phyloP scores from a whole-genome alignment of 257 asterid genomes.

The Solanum dulcamara region DNA sequence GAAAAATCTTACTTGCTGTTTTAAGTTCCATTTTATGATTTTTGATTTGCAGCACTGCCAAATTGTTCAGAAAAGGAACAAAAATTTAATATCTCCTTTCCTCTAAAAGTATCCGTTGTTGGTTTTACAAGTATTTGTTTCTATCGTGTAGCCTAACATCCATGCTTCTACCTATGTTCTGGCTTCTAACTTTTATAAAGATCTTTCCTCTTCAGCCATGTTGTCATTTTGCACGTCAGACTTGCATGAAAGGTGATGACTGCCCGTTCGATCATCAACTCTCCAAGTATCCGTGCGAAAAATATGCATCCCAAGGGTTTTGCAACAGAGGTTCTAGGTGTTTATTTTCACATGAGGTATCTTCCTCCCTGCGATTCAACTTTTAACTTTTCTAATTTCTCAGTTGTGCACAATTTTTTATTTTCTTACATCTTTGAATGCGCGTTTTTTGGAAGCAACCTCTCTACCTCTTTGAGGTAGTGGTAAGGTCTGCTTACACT shows the following conservation, averaged over 20 bases:
- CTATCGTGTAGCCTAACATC: not conserved
- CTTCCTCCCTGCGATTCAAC: conserved; percentile 3
- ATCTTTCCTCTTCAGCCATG: conserved; percentile 60
- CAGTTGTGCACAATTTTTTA: conserved; percentile 1
- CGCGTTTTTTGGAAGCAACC: too few relatives aligned
- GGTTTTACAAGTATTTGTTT: not conserved
- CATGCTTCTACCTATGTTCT: not conserved
- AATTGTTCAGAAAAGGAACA: not conserved
- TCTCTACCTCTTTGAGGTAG: too few relatives aligned
- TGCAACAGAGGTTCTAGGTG: conserved; percentile 80
- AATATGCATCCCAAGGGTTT: conserved; percentile 43
- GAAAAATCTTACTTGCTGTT: not conserved
- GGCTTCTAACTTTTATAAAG: not conserved
- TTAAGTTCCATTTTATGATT: not conserved
- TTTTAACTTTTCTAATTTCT: not conserved
- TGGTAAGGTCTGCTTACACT: too few relatives aligned
- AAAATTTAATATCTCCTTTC: not conserved
- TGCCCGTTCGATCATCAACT: conserved; percentile 90
- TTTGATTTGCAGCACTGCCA: not conserved
- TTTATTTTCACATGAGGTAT: conserved; percentile 80
- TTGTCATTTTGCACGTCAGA: conserved; percentile 67
- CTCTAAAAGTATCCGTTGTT: not conserved
- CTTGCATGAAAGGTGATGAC: conserved; percentile 95
- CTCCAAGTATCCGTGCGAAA: conserved; percentile 80
- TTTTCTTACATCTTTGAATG: not conserved